Conservation (phyloP, 768 basidiomycete species). For the Boletus huronensis region DNA sequence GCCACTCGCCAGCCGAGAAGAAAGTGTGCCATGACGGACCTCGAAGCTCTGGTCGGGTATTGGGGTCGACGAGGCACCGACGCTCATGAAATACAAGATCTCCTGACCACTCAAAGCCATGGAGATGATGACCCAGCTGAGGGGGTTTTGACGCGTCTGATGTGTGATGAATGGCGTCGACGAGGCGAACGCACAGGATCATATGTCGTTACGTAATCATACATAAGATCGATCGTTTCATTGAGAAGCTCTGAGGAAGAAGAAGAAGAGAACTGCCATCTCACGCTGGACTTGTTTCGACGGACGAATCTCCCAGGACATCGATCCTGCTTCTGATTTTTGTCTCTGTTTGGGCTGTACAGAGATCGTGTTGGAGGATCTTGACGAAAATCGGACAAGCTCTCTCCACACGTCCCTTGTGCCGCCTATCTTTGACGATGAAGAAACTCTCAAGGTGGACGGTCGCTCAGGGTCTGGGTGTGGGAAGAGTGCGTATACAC, state of each 20-base stretch:
- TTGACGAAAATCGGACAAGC: neutral
- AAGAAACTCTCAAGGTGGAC: neutral
- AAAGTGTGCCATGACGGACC: slow-evolving; percentile 10
- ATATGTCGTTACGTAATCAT: neutral
- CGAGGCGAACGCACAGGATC: neutral
- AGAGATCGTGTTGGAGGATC: neutral
- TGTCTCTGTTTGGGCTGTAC: slow-evolving; percentile 13
- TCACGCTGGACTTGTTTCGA: neutral
- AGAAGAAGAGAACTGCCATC: neutral
- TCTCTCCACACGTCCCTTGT: neutral
- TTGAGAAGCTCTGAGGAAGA: neutral
- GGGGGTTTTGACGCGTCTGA: neutral
- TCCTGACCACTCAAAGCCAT: slow-evolving; percentile 17
- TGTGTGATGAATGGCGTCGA: neutral
- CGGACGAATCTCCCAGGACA: neutral
- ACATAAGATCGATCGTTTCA: neutral
- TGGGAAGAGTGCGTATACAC: neutral
- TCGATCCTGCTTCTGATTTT: neutral
- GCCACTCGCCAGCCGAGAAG: neutral
- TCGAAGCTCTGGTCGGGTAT: slow-evolving; percentile 27
- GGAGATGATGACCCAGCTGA: neutral
- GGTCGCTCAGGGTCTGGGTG: neutral
- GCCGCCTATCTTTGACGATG: neutral
- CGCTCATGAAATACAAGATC: slow-evolving; percentile 28
- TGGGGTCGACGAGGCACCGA: slow-evolving; percentile 17